Evolutionary conservation across 192 early-diverging fungal species (phyloP).

Genomic region (Powellomyces hirtus): DNA sequence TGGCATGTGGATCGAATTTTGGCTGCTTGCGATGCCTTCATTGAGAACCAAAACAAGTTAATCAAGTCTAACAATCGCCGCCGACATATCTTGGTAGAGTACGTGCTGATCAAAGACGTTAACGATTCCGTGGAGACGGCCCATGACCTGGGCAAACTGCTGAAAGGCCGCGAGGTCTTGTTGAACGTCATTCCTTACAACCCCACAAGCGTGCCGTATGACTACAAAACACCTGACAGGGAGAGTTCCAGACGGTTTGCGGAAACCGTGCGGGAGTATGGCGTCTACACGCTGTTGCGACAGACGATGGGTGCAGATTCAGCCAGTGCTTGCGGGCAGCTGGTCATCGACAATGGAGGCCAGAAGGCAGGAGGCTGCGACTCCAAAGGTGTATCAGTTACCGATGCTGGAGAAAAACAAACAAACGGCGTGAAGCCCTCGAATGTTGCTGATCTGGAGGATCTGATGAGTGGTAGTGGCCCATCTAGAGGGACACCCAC

Average conservation of each 20-base stretch:
- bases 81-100: slow-evolving; percentile 52
- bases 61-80: slow-evolving; percentile 17
- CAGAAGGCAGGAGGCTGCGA: slow-evolving; percentile 6
- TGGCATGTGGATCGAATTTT: slow-evolving; percentile 49
- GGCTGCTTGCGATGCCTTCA: slow-evolving; percentile 43
- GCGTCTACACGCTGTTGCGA: slow-evolving; percentile 43
- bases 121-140: slow-evolving; percentile 47
- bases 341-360: slow-evolving; percentile 43
- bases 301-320: slow-evolving; percentile 56
- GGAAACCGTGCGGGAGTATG: slow-evolving; percentile 40
- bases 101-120: slow-evolving; percentile 50
- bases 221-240: slow-evolving; percentile 45
- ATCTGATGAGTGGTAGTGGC: slow-evolving; percentile 12
- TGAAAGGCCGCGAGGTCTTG: slow-evolving; percentile 39
- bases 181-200: slow-evolving; percentile 62
- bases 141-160: slow-evolving; percentile 46
- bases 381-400: neutral
- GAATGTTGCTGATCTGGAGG: slow-evolving; percentile 23
- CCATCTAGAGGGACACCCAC: neutral
- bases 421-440: neutral
- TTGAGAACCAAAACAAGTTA: slow-evolving; percentile 45
- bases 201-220: slow-evolving; percentile 45
- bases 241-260: slow-evolving; percentile 30
- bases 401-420: neutral
- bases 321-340: slow-evolving; percentile 54